Evolutionary conservation across 1,139 yeast species (phyloP), one percentile per base, ranked within the genome.

Genomic region (Zygosaccharomyces pseudobailii): DNA sequence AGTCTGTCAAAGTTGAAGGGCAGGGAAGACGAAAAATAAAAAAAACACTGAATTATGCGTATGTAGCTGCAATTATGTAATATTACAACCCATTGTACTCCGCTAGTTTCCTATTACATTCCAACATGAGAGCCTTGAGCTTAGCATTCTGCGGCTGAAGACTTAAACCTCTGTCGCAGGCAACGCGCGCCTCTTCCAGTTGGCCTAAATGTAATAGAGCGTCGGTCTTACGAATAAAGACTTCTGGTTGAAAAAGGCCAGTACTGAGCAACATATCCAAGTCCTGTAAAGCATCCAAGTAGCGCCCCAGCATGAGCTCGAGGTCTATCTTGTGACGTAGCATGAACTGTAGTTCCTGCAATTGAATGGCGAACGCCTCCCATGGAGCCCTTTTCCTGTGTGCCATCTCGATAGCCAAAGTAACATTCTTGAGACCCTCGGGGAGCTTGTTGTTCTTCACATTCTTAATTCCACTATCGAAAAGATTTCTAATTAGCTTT

Each of bases 291-390:
- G 96, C 97, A 45, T 82, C 83, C 40, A 84, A 68, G 71, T 79
- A 86, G 49, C 80, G 72, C 45, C 79, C 75, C 48, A 76, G 72
- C 58, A 84, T 76, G 63, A 89, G 73, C 59, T 84, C 78, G 0
- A 95, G 87, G 61, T 90, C 97, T 21, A 95, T 82, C 55, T 97
- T 76, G 47, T 88, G 84, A 72, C 82, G 84, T 49, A 90, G 69
- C 61, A 88, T 77, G 59, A 79, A 74, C 42, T 83, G 76, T 47
- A 87, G 70, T 64, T 92, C 97, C 59, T 85, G 90, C 47, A 89
- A 69, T 33, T 90, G 84, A 36, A 83, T 77, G 55, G 80, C 89
- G 59, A 89, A 86, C 8, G 90, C 74, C 65, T 92, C 98, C 76
- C 90, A 89, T 59, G 87, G 83, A 28, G 89, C 82, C 65, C 97